These are phyloP conservation scores for Penicillium sclerotiorum DNA, from an alignment of 2,329 filamentous ascomycete species.

Conservation along the genomic window DNA sequence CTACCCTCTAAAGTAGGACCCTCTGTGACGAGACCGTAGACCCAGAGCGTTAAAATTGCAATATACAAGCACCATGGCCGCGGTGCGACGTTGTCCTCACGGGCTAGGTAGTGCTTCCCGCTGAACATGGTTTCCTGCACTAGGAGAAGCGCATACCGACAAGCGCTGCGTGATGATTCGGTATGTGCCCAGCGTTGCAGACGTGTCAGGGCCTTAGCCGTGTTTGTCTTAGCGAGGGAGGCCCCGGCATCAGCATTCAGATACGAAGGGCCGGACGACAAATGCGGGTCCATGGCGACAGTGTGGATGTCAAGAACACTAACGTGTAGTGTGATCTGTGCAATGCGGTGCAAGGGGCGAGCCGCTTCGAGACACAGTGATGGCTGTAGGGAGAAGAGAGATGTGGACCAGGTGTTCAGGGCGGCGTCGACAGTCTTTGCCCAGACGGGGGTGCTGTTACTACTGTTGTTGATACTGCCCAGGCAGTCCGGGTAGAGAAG, in stretches of 20 bases:
- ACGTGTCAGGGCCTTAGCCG: no score
- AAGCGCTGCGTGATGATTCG: background rate
- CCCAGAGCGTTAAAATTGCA: background rate
- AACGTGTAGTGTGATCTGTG: background rate
- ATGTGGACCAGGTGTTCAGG: background rate
- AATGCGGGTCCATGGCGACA: background rate
- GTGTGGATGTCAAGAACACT: background rate
- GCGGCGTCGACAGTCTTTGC: no score
- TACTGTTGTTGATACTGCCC: no score
- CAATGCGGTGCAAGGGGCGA: background rate
- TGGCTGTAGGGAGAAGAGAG: background rate
- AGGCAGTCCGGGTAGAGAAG: no score
- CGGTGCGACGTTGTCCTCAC: background rate
- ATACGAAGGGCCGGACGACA: no score
- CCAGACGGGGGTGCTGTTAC: no score
- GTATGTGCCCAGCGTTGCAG: background rate
- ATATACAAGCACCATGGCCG: background rate
- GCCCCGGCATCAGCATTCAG: no score
- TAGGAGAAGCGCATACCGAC: background rate
- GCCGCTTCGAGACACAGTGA: background rate
- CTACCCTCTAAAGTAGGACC: background rate
- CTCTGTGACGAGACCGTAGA: background rate
- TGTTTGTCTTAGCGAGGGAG: no score
- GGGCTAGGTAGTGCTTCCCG: background rate
- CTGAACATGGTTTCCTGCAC: background rate